phyloP scores from a whole-genome alignment of 306 rosid genomes.

The Vigna mungo region DNA sequence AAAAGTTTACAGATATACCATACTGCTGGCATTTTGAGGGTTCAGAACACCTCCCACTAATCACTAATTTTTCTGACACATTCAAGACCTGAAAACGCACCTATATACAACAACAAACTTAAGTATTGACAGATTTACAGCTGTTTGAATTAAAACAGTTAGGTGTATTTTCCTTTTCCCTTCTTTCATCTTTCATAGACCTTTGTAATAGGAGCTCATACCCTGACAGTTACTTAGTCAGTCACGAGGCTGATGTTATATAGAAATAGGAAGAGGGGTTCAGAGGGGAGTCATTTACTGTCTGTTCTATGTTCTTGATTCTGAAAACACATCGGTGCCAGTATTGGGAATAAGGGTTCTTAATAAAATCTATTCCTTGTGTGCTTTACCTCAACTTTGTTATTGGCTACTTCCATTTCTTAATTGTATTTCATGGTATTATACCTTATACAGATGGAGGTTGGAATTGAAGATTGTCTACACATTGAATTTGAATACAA shows the following conservation, averaged over 20 bases:
- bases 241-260: not conserved
- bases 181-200: no score
- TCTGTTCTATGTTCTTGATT: not conserved
- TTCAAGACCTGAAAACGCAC: no score
- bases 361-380: not conserved
- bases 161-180: no score
- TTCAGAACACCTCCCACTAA: no score
- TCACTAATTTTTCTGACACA: no score
- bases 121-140: no score
- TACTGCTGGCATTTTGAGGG: no score
- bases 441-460: slow-evolving; percentile 85
- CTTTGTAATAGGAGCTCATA: no score
- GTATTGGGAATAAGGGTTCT: not conserved
- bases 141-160: no score
- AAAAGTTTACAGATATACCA: no score
- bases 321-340: not conserved
- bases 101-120: no score
- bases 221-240: not conserved
- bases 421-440: slow-evolving; percentile 36
- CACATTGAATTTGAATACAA: slow-evolving; percentile 98
- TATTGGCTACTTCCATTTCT: slow-evolving; percentile 33
- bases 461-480: slow-evolving; percentile 98
- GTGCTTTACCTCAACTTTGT: slow-evolving; percentile 36
- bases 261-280: not conserved
- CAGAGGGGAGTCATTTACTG: not conserved